Evolutionary conservation across 2,329 filamentous ascomycete species (phyloP), one percentile per base, ranked within the genome.

Genomic region (Talaromyces pinophilus): DNA sequence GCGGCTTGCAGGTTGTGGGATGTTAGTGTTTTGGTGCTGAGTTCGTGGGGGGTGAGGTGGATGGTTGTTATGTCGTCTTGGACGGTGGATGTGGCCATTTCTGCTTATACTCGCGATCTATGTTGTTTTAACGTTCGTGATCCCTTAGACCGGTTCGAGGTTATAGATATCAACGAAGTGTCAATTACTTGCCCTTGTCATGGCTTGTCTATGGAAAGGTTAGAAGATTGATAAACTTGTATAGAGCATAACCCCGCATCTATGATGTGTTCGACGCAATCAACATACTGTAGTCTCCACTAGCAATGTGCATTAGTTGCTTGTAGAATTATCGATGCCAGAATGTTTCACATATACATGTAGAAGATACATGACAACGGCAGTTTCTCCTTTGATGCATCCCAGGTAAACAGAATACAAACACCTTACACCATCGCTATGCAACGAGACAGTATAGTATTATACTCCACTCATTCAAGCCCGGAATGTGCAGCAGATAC

Each of bases 401-500:
- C 10, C 55, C 5, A 6, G 25, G 13, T 25, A 63, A 28, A 19
- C 38, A 25, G 33, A 35, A 35, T 35, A 22, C n/a, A 22, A 44
- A 63, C 1, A 28, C 3, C 22, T 13, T 5, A 46, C 50, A 19
- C 62, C 50, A 44, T 22, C 35, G 61, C 61, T 35, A 46, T 63
- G 50, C 62, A 57, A 25, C n/a, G 3, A 19, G 19, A 19, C 17
- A 28, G 15, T 42, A 44, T 8, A 25, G 13, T 19, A 40, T 17
- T 2, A 60, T n/a, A n/a, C 19, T n/a, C 46, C 33, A 57, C 10
- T 11, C 33, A 55, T 35, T 54, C 33, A 57, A 57, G 54, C 30
- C 25, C 61, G 42, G 30, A 63, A 67, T 42, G 65, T 67, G 77
- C 93, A 97, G 73, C 93, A 96, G 10, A 98, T 83, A 55, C 93